Conservation (phyloP, 352 stramenopile species). For the Phytophthora litchii region DNA sequence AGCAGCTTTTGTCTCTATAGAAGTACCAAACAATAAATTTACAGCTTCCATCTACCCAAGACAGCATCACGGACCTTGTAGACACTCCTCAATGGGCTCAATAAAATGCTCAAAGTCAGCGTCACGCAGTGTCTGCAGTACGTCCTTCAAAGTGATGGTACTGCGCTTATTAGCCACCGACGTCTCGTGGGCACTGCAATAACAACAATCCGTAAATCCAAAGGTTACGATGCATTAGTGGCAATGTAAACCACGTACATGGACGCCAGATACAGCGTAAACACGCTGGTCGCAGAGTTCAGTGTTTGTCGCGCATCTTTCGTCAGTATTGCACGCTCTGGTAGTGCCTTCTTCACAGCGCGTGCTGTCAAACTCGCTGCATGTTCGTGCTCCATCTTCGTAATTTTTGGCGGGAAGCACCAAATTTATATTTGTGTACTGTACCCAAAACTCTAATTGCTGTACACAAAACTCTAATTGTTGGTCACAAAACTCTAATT, state of each 20-base stretch:
- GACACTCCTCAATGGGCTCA: constrained; percentile 65
- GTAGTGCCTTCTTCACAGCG: constrained; percentile 71
- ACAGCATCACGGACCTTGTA: constrained; percentile 48
- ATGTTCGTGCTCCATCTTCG: constrained; percentile 77
- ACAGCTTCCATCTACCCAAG: too few species aligned
- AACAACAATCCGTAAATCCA: not conserved
- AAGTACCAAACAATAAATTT: constrained; percentile 7
- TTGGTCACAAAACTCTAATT: constrained; percentile 13
- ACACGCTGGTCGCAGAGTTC: constrained; percentile 78
- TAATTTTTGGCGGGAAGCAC: constrained; percentile 6
- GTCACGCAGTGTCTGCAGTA: constrained; percentile 70
- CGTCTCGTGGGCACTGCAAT: constrained; percentile 65
- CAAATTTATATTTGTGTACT: constrained; percentile 8
- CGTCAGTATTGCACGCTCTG: constrained; percentile 68
- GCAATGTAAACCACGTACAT: constrained; percentile 45
- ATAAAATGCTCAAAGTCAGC: constrained; percentile 85
- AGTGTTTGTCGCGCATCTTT: constrained; percentile 71
- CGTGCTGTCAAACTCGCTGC: constrained; percentile 67
- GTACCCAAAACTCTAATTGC: constrained; percentile 3
- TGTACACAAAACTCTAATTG: constrained; percentile 14
- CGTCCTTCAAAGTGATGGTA: constrained; percentile 79
- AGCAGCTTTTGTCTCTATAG: constrained; percentile 52
- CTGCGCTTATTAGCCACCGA: constrained; percentile 74
- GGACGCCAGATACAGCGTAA: constrained; percentile 77
- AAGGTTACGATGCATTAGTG: not conserved